These are phyloP conservation scores for Orbilia oligospora DNA, from an alignment of 2,329 filamentous ascomycete genomes.

Conservation along the genomic window DNA sequence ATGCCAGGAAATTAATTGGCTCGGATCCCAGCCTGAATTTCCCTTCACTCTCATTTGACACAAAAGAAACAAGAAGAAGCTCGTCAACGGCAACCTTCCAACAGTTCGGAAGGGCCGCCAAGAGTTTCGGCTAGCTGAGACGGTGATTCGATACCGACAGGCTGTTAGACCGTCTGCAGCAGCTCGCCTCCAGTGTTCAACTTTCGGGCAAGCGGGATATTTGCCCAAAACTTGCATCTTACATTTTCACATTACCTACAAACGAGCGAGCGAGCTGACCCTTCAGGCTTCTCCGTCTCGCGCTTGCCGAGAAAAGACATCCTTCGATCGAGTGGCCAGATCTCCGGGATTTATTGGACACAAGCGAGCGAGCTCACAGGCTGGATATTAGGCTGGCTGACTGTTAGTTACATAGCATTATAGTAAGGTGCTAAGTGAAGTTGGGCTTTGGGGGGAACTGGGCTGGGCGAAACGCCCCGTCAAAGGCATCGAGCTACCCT, in stretches of 20 bases:
- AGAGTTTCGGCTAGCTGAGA: constrained; percentile 48
- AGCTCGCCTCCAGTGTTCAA: constrained; percentile 58
- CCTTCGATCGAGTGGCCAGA: constrained; percentile 55
- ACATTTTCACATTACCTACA: constrained; percentile 23
- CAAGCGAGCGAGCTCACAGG: constrained; percentile 21
- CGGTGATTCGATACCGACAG: constrained; percentile 36
- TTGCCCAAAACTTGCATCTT: constrained; percentile 50
- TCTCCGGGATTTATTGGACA: constrained; percentile 44
- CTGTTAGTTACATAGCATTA: constrained; percentile 1
- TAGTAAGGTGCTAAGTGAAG: not conserved
- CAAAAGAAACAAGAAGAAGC: not conserved
- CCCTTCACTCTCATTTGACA: constrained; percentile 1
- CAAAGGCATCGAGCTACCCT: constrained; percentile 27
- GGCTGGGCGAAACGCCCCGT: too few relatives aligned
- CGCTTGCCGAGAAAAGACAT: constrained; percentile 47
- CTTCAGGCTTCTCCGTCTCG: constrained; percentile 34
- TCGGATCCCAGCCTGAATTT: not conserved
- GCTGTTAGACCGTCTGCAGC: constrained; percentile 36
- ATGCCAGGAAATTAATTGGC: constrained; percentile 10
- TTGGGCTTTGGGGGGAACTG: too few relatives aligned
- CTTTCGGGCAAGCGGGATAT: constrained; percentile 54
- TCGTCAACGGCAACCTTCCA: not conserved
- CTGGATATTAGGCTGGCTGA: constrained; percentile 17
- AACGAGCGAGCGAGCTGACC: not conserved
- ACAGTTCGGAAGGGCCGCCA: constrained; percentile 33